Evolutionary conservation across 2,329 filamentous ascomycete species (phyloP).

Genomic region (Penicillium sp.): DNA sequence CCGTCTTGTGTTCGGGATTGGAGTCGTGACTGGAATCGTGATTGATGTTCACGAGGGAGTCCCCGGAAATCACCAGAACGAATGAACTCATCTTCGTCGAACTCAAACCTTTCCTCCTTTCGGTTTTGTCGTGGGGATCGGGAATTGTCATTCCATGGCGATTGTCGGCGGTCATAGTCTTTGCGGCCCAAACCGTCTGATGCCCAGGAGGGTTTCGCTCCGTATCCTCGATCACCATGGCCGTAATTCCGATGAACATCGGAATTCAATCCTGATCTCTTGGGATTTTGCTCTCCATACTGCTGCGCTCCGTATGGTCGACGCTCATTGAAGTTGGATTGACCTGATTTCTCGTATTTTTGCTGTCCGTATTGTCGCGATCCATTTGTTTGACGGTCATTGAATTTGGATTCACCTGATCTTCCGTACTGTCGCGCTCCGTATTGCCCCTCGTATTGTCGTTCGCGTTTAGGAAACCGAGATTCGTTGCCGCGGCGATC

Average conservation of each 20-base stretch:
- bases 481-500: constrained; percentile 3
- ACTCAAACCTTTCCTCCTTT: constrained; percentile 8
- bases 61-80: constrained; percentile 30
- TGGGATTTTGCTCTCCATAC: neutral
- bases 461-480: neutral
- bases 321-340: neutral
- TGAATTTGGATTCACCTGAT: neutral
- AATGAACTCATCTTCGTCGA: constrained; percentile 34
- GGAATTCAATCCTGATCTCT: neutral
- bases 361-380: neutral
- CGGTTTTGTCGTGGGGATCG: neutral
- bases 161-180: neutral
- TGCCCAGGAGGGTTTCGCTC: neutral
- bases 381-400: neutral
- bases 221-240: neutral
- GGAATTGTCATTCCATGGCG: neutral
- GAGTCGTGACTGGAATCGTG: constrained; percentile 6
- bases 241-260: neutral
- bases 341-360: neutral
- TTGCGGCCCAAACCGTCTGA: neutral
- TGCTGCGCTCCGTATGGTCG: neutral
- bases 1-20: constrained; percentile 1
- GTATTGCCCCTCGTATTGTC: constrained; percentile 1
- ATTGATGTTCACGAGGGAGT: constrained; percentile 23
- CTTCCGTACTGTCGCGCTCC: neutral